Evolutionary conservation across 306 rosid genomes (phyloP).

Genomic region (Spatholobus suberectus): DNA sequence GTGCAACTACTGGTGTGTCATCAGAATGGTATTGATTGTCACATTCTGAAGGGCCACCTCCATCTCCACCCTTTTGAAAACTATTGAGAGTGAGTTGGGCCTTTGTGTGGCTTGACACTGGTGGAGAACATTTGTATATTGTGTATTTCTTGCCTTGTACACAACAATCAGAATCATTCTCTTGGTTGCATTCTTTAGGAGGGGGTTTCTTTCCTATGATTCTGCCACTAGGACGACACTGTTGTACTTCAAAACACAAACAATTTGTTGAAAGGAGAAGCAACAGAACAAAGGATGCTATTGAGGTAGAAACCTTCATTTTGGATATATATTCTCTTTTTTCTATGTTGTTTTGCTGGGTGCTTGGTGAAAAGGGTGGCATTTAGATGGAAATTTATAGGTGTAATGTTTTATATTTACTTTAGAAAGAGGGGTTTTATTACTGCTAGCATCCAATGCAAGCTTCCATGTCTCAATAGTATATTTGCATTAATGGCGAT

Average conservation of each 20-base stretch:
- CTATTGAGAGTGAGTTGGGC: slow-evolving; percentile 57
- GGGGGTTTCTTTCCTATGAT: slow-evolving; percentile 39
- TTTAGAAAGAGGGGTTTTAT: background rate
- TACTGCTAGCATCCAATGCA: background rate
- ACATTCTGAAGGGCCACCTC: slow-evolving; percentile 44
- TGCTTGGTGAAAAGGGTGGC: background rate
- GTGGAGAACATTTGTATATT: slow-evolving; percentile 47
- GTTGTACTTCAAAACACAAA: background rate
- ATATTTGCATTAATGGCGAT: background rate
- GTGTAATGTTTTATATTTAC: background rate
- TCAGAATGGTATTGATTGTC: slow-evolving; percentile 50
- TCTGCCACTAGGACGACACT: slow-evolving; percentile 29
- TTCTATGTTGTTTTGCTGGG: background rate
- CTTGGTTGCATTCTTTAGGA: slow-evolving; percentile 37
- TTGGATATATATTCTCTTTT: background rate
- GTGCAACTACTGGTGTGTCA: slow-evolving; percentile 48
- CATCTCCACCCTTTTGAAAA: slow-evolving; percentile 45
- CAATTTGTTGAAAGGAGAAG: background rate
- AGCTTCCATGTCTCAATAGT: background rate
- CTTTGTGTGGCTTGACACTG: slow-evolving; percentile 22
- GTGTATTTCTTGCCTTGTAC: background rate
- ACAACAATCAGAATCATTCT: slow-evolving; percentile 23
- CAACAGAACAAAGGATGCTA: background rate
- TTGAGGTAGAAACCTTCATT: background rate
- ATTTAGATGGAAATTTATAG: background rate